These are phyloP conservation scores for Colletotrichum sp. DNA, from an alignment of 2,329 filamentous ascomycete genomes.

Conservation along the genomic window DNA sequence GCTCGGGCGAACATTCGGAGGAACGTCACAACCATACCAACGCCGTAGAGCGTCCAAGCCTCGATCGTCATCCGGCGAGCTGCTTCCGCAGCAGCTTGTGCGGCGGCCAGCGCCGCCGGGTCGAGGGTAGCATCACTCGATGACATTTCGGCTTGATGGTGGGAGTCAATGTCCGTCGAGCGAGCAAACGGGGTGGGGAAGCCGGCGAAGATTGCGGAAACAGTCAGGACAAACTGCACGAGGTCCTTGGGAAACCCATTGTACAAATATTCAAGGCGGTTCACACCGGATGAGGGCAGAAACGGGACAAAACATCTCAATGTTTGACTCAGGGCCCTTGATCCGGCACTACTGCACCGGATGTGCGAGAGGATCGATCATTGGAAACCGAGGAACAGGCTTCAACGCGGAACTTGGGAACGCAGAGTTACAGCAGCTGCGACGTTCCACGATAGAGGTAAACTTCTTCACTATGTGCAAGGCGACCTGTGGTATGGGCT, in stretches of 20 bases:
- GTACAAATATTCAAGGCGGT: background rate
- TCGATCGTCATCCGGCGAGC: conserved; percentile 23
- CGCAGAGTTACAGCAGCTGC: background rate
- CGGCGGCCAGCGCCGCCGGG: conserved; percentile 25
- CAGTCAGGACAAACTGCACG: background rate
- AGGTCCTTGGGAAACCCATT: background rate
- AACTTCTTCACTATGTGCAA: background rate
- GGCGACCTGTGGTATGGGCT: background rate
- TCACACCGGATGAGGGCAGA: background rate
- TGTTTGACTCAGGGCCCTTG: background rate
- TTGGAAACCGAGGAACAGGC: background rate
- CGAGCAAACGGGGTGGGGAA: background rate
- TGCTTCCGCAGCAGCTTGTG: conserved; percentile 25
- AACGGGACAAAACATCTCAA: background rate
- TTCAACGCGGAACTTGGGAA: background rate
- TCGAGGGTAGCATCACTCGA: background rate
- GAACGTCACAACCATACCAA: conserved; percentile 29
- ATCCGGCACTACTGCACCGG: background rate
- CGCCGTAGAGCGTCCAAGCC: conserved; percentile 31
- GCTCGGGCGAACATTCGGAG: conserved; percentile 34
- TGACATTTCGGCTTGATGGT: background rate
- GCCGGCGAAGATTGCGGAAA: background rate
- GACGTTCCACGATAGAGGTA: background rate
- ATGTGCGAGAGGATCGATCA: background rate
- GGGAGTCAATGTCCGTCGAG: background rate